These are phyloP conservation scores for Aspergillus japonicus DNA, from an alignment of 2,329 filamentous ascomycete species.

Conservation along the genomic window DNA sequence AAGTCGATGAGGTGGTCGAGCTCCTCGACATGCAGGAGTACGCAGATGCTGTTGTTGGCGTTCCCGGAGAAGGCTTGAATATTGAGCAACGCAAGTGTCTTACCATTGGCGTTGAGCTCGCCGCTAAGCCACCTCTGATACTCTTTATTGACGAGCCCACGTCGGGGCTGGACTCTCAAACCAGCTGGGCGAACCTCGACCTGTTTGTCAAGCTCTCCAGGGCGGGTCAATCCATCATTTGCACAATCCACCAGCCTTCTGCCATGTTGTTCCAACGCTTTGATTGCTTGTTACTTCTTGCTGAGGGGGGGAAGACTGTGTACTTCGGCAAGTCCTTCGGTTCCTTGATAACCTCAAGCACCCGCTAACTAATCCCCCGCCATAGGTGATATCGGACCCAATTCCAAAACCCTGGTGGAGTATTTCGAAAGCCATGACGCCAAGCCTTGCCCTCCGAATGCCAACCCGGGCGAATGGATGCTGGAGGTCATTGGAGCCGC, in stretches of 20 bases:
- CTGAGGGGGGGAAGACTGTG: no score
- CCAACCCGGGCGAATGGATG: no score
- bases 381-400: no score
- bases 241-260: constrained; percentile 89
- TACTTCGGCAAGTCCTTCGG: no score
- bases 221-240: constrained; percentile 81
- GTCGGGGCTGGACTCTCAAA: constrained; percentile 87
- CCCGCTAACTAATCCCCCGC: no score
- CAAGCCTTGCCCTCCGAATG: no score
- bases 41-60: constrained; percentile 80
- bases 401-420: no score
- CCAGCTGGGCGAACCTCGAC: constrained; percentile 82
- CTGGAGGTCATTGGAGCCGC: no score
- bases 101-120: constrained; percentile 87
- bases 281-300: no score
- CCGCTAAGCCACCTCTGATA: constrained; percentile 80
- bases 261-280: constrained; percentile 68
- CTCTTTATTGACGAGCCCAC: constrained; percentile 90
- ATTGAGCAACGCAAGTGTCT: constrained; percentile 66
- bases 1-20: constrained; percentile 70
- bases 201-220: constrained; percentile 83
- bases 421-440: no score
- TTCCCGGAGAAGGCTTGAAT: constrained; percentile 70
- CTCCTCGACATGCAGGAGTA: constrained; percentile 84
- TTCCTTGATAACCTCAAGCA: no score